Conservation (phyloP, 192 early-diverging fungal species). For the Coemansia sp. region DNA sequence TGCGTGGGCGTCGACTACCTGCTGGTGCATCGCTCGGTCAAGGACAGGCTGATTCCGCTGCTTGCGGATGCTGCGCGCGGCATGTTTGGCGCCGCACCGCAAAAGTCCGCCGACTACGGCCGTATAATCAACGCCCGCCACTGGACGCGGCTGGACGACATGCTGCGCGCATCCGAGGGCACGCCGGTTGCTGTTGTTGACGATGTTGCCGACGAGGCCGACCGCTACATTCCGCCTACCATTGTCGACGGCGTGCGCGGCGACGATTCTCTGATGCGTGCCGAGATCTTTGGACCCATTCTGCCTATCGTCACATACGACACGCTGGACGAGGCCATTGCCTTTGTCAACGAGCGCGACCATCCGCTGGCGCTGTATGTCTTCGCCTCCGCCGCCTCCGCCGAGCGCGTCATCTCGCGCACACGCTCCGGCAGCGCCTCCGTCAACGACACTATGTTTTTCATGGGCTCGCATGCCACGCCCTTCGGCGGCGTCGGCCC, state of each 20-base stretch:
- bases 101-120: constrained; percentile 57
- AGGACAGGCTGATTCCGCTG: constrained; percentile 60
- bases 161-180: constrained; percentile 57
- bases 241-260: constrained; percentile 72
- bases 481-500: constrained; percentile 89
- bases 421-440: constrained; percentile 75
- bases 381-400: constrained; percentile 60
- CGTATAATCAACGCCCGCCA: constrained; percentile 76
- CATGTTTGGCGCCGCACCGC: constrained; percentile 57
- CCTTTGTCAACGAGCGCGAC: constrained; percentile 62
- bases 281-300: constrained; percentile 93
- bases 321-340: constrained; percentile 64
- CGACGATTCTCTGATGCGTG: constrained; percentile 67
- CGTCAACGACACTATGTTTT: constrained; percentile 82
- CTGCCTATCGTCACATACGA: constrained; percentile 76
- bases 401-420: constrained; percentile 62
- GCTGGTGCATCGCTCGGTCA: constrained; percentile 62
- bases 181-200: constrained; percentile 58
- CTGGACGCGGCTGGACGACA: constrained; percentile 62
- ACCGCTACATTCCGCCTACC: constrained; percentile 80
- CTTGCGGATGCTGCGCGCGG: constrained; percentile 49
- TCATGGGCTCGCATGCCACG: constrained; percentile 54
- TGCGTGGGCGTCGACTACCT: constrained; percentile 90
- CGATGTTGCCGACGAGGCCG: constrained; percentile 56
- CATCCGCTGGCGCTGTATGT: constrained; percentile 82